Evolutionary conservation across 768 basidiomycete species (phyloP), one percentile per base, ranked within the genome.

Genomic region (Coprinopsis marcescibilis): DNA sequence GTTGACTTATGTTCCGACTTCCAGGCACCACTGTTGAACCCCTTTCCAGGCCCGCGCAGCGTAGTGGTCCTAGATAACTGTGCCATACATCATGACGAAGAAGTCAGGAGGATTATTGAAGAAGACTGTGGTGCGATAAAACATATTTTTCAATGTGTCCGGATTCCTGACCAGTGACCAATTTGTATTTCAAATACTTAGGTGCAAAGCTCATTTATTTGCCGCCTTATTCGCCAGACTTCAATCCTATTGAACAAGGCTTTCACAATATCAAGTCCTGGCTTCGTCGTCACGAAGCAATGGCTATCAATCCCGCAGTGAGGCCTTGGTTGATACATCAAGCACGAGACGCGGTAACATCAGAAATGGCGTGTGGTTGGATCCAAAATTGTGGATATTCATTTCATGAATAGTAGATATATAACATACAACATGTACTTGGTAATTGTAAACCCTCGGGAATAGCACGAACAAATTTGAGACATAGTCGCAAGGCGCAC

Each of bases 351-450:
- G 29, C 53, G 21, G 43, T 61, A 3, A 60, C 51, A 21, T 7
- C 45, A 23, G 49, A 57, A 23, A 50, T 46, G 52, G 54, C 53
- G 23, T 40, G 48, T 24, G 60, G 54, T 5, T 61, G 56, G 55
- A 53, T 61, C 43, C 32, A 39, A 20, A 59, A 59, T 35, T 59
- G 51, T 48, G 57, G 57, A 11, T 60, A 60, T 47, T 52, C 33
- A 13, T 46, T 46, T 36, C 10, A 35, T 8, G 25, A 46, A 21
- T 29, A 29, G 27, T 43, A 30, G 30, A n/a, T 32, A 8, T 32
- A 32, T n/a, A 32, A 32, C 8, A 32, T 32, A 32, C 30, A 32
- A n/a, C n/a, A 8, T 32, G 30, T 32, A 32, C 30, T 8, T 32
- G 30, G 30, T 8, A 32, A n/a, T n/a, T n/a, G n/a, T n/a, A n/a